Base-by-base conservation (phyloP, 2,329 filamentous ascomycete species). In the Aureobasidium pullulans region DNA sequence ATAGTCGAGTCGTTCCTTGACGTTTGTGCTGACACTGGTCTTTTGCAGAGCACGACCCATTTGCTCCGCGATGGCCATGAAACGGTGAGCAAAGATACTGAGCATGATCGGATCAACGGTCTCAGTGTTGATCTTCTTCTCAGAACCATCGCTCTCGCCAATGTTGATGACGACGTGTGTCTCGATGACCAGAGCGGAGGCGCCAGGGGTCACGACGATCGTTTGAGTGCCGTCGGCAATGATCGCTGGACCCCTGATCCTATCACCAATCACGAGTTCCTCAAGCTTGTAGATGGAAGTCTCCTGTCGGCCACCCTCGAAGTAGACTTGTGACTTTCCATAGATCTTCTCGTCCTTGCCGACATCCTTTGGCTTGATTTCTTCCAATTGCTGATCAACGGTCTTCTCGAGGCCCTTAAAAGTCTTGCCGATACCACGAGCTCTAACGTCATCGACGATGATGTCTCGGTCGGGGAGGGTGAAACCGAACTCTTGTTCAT, bases 401-500 rank as follows among this genome's bases (percentile, higher is more conserved):
- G 88, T 93, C 76, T 89, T 87, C 62, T 90, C 88, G 32, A 87
- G 77, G 47, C 88, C 86, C 57, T 88, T 81, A 71, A 92, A 93
- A 47, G 89, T 93, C 78, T 91, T 95, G 48, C 90, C 92, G 62
- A 96, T 95, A 13, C 90, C 90, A 60, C 93, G 82, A 5, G 92
- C 89, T 42, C 92, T 85, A 3, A 96, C 88, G 70, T 96, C 92
- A 63, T 96, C 92, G 7, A 96, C 81, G 47, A 96, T 91, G 57
- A 96, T 89, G 65, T 96, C 90, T 59, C 91, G 81, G 61, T 95
- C 89, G 28, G 85, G 84, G 2, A 96, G 77, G 0, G 89, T 95
- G 68, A 96, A 96, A 0, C 91, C 91, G 69, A 96, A 96, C 69
- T 96, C 92, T 69, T 94, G 91, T 56, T 90, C 86, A 69, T 96